Percentiles rank a stretch among this genome's conserved stretches.
These are phyloP conservation scores for Chrysosporium keratinophilum DNA, from an alignment of 2,329 filamentous ascomycete species.

Conservation along the genomic window DNA sequence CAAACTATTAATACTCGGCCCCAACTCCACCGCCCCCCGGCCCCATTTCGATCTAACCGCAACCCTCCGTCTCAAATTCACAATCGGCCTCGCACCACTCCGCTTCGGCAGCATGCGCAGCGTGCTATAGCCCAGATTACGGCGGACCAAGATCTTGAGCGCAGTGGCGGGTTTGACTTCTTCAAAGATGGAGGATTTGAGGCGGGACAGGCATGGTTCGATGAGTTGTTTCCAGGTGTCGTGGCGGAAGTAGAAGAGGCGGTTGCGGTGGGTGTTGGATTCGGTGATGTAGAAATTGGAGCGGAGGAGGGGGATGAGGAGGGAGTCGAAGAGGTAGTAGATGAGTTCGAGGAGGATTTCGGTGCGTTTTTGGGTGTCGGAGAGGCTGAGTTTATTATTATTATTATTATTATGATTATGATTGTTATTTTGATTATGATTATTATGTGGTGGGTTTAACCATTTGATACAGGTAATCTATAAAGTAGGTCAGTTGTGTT, in stretches of 20 bases:
- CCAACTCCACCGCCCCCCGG: conserved; percentile 47
- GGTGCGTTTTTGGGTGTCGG: conserved; percentile 62
- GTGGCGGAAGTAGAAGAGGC: conserved; percentile 86
- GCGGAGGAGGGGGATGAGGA: conserved; percentile 75
- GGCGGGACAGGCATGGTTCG: conserved; percentile 56
- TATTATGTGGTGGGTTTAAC: conserved; percentile 51
- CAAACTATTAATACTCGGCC: conserved; percentile 57
- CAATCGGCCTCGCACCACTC: conserved; percentile 66
- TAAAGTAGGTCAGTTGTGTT: neutral
- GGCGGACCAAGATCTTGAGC: conserved; percentile 47
- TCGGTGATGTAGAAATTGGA: conserved; percentile 93
- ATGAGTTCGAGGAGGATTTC: conserved; percentile 77
- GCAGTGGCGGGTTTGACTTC: conserved; percentile 55
- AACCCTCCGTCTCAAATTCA: conserved; percentile 62
- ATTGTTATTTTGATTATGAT: no score
- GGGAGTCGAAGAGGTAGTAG: conserved; percentile 87
- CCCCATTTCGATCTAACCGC: conserved; percentile 34
- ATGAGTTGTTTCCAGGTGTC: conserved; percentile 75
- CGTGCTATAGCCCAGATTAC: conserved; percentile 64
- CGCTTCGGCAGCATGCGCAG: conserved; percentile 76
- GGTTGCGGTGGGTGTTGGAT: conserved; percentile 66
- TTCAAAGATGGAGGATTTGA: conserved; percentile 68
- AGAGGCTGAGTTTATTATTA: conserved; percentile 51
- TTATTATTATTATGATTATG: no score
- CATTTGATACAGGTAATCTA: conserved; percentile 63